Evolutionary conservation across 768 basidiomycete species (phyloP).

Genomic region (Pisolithus marmoratus): DNA sequence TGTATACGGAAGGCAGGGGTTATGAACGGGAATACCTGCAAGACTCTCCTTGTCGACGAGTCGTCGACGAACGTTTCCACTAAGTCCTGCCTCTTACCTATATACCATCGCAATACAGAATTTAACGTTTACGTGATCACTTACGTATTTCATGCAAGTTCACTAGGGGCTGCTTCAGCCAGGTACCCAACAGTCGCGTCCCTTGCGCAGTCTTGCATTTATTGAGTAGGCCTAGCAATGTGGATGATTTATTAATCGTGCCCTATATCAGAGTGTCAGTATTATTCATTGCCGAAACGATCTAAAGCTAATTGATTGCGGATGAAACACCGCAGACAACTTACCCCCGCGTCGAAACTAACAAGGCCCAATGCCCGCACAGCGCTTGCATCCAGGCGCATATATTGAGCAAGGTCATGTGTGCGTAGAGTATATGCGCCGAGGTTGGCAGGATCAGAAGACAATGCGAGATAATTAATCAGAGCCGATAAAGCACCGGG

Average conservation of each 20-base stretch:
- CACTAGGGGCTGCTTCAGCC: slow-evolving; percentile 94
- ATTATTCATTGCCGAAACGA: neutral
- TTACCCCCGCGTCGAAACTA: slow-evolving; percentile 49
- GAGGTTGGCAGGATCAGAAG: slow-evolving; percentile 72
- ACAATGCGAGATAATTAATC: slow-evolving; percentile 73
- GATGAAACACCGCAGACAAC: neutral
- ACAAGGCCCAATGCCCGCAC: slow-evolving; percentile 83
- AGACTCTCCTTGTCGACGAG: slow-evolving; percentile 55
- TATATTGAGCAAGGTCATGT: slow-evolving; percentile 90
- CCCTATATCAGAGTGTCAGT: slow-evolving; percentile 31
- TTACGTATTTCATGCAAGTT: slow-evolving; percentile 89
- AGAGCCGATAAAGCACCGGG: slow-evolving; percentile 80
- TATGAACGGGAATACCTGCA: slow-evolving; percentile 51
- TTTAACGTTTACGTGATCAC: slow-evolving; percentile 22
- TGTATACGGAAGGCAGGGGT: neutral
- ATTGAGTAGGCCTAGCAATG: slow-evolving; percentile 84
- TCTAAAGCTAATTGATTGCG: neutral
- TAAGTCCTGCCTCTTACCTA: slow-evolving; percentile 81
- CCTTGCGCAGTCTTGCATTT: slow-evolving; percentile 97
- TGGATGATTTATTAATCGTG: slow-evolving; percentile 72
- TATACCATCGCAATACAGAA: neutral
- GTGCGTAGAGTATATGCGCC: slow-evolving; percentile 75
- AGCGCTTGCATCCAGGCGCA: slow-evolving; percentile 95
- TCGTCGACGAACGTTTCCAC: slow-evolving; percentile 86
- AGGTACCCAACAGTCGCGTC: slow-evolving; percentile 76